These are phyloP conservation scores for Neofusicoccum umdonicola DNA, from an alignment of 2,329 filamentous ascomycete genomes.

Conservation along the genomic window DNA sequence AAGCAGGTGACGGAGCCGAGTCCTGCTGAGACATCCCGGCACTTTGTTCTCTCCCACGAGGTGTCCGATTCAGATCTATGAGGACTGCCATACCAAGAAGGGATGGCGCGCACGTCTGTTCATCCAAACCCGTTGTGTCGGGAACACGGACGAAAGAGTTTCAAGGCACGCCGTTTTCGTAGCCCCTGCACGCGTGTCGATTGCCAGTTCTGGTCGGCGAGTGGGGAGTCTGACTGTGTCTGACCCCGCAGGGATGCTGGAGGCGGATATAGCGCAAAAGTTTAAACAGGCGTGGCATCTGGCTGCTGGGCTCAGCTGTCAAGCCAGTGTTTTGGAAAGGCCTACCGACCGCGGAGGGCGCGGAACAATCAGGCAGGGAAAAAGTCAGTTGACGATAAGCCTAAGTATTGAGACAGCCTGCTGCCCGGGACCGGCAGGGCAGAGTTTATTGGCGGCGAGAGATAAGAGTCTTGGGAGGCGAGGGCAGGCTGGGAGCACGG, in stretches of 20 bases:
- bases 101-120: not conserved
- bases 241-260: not conserved
- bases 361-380: not conserved
- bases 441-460: not conserved
- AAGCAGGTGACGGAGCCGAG: not conserved
- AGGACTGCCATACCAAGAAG: not conserved
- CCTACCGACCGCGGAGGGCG: not conserved
- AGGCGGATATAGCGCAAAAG: conserved; percentile 3
- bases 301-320: not conserved
- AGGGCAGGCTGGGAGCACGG: not conserved
- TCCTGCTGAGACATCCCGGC: not conserved
- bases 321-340: conserved; percentile 9
- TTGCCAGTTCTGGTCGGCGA: not conserved
- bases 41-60: not conserved
- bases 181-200: not conserved
- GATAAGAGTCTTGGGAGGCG: not conserved
- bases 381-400: not conserved
- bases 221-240: not conserved
- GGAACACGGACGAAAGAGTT: not conserved
- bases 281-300: not conserved
- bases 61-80: not conserved
- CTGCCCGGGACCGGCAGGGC: not conserved
- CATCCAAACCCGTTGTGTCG: not conserved
- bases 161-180: conserved; percentile 8
- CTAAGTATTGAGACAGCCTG: not conserved